Percentiles rank a stretch among this genome's conserved stretches.
phyloP scores from a whole-genome alignment of 192 early-diverging fungal species.

The Dimargaris verticillata region DNA sequence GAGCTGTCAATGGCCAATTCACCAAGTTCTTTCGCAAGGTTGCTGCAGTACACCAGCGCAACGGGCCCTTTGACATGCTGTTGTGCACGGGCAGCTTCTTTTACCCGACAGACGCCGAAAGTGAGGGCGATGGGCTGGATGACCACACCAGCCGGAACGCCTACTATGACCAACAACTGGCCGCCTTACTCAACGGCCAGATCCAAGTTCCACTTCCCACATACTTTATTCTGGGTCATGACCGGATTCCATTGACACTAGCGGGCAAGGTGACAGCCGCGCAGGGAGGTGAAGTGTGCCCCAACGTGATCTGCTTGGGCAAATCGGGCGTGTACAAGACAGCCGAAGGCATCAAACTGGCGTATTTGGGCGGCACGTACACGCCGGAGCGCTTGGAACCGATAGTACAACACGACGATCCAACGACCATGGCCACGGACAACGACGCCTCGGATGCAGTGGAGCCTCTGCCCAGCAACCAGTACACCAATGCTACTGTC shows the following conservation, averaged over 20 bases:
- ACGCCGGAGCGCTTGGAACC: not conserved
- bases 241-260: too few relatives aligned
- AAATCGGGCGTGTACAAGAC: conserved; percentile 24
- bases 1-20: conserved; percentile 57
- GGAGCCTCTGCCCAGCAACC: not conserved
- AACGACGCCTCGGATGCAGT: not conserved
- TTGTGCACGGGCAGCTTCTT: conserved; percentile 76
- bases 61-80: conserved; percentile 75
- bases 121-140: conserved; percentile 34
- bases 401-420: not conserved
- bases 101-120: conserved; percentile 22
- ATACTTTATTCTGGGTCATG: conserved; percentile 53
- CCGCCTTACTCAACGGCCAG: conserved; percentile 4
- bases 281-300: conserved; percentile 54
- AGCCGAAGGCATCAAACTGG: conserved; percentile 26
- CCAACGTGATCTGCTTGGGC: conserved; percentile 53
- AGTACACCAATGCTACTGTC: conserved; percentile 11
- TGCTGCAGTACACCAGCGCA: conserved; percentile 54
- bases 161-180: not conserved
- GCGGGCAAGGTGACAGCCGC: not conserved
- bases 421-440: not conserved
- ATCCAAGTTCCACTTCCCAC: conserved; percentile 47
- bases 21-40: conserved; percentile 51
- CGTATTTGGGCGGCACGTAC: conserved; percentile 21
- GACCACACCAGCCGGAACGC: conserved; percentile 23